Conservation (phyloP, 2,329 filamentous ascomycete species). For the Coniochaeta pulveracea region DNA sequence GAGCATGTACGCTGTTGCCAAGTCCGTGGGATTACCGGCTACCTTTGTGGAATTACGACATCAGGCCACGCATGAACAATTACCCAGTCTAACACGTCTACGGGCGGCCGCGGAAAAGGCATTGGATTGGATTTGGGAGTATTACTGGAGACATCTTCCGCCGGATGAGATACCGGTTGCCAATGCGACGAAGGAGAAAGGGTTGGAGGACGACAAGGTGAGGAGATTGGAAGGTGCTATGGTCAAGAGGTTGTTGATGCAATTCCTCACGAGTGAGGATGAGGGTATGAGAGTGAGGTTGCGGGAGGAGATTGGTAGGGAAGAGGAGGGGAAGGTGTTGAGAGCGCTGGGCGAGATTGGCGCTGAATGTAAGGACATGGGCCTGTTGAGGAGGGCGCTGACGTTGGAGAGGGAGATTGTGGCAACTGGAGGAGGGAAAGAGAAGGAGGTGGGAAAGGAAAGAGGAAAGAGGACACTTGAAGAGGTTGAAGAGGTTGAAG, state of each 20-base stretch:
- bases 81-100: constrained; percentile 66
- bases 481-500: constrained; percentile 4
- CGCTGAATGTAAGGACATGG: constrained; percentile 9
- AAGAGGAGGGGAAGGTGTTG: constrained; percentile 4
- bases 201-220: constrained; percentile 6
- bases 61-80: constrained; percentile 79
- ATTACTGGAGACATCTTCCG: constrained; percentile 61
- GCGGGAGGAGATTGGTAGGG: background rate
- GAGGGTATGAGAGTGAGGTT: too few relatives aligned
- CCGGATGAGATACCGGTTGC: background rate
- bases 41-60: constrained; percentile 84
- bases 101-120: constrained; percentile 58
- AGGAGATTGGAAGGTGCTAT: background rate
- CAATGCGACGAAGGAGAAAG: constrained; percentile 7
- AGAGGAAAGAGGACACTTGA: constrained; percentile 6
- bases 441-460: constrained; percentile 4
- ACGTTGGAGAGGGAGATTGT: constrained; percentile 13
- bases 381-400: constrained; percentile 15
- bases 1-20: constrained; percentile 64
- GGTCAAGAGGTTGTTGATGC: too few relatives aligned
- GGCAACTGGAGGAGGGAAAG: constrained; percentile 10
- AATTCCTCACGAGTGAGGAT: too few relatives aligned
- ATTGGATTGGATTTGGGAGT: constrained; percentile 76
- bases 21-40: constrained; percentile 56
- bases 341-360: constrained; percentile 1